Evolutionary conservation across 352 stramenopile species (phyloP), one percentile per base, ranked within the genome.

Genomic region (Pythium aquatile): DNA sequence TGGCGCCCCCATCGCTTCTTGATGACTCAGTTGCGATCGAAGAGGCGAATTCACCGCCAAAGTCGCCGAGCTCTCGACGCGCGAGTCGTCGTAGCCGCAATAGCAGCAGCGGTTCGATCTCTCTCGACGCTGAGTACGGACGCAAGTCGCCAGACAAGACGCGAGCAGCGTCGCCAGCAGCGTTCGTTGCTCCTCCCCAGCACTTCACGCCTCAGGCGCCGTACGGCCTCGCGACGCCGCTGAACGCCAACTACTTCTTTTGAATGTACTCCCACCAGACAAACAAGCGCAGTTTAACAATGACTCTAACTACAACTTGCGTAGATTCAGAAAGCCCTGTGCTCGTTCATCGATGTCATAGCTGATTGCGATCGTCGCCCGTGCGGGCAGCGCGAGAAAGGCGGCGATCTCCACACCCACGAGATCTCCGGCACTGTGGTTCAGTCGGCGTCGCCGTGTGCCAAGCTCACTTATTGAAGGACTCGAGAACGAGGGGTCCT

Each of bases 301-400:
- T 24, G 20, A 30, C 8, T 26, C 44, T 14, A 55, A 11, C n/a
- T 39, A 92, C 13, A 93, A 57, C 60, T 93, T 93, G 35, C 84
- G 80, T 5, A 93, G 47, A 40, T 88, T 90, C 59, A 93, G 57
- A 58, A 91, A 89, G 0, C 78, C 84, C 54, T 93, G 84, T 0
- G 80, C 81, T n/a, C 74, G 68, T 55, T 91, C 81, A 35, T 90
- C 75, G 40, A 87, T 77, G 42, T 89, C 74, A 69, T 91, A 93
- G 44, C 70, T 72, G 16, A 93, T 69, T 17, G 77, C 62, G 10
- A 93, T 47, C 0, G 75, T 47, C 4, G 81, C 74, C 37, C 81
- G 72, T 0, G 78, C 67, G 1, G 81, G 84, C 8, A 93, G 66
- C 2, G 84, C 80, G 10, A 93, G 42, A 35, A 91, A 89, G 20